Conservation (phyloP, 371 early-diverging fungal genomes). For the Apophysomyces trapeziformis region DNA sequence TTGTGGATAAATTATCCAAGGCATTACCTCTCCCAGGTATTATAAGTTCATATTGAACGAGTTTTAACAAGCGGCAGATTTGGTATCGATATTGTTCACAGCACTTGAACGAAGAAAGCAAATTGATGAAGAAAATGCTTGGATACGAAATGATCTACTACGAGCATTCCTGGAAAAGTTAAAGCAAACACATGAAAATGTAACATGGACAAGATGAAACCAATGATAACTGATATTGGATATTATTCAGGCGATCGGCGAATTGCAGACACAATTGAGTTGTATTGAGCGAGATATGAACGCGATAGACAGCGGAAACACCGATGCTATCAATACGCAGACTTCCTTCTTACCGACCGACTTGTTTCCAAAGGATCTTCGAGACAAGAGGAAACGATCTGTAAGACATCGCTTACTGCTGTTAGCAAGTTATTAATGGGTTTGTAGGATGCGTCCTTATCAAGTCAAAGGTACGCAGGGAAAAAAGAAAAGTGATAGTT, state of each 20-base stretch:
- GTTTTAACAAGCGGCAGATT: not conserved
- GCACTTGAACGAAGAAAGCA: slow-evolving; percentile 62
- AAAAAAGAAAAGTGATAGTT: slow-evolving; percentile 11
- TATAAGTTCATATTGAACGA: not conserved
- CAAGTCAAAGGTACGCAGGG: not conserved
- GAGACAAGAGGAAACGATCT: slow-evolving; percentile 2
- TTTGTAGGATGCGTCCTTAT: not conserved
- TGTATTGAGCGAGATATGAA: slow-evolving; percentile 43
- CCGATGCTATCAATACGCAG: not conserved
- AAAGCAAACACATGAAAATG: slow-evolving; percentile 21
- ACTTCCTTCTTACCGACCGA: not conserved
- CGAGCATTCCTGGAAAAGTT: slow-evolving; percentile 63
- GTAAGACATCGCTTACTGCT: not conserved
- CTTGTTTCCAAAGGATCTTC: not conserved
- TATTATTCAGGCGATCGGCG: slow-evolving; percentile 28
- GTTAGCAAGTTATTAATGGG: not conserved
- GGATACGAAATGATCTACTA: slow-evolving; percentile 59
- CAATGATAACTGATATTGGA: not conserved
- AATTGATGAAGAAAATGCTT: slow-evolving; percentile 52
- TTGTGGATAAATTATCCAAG: slow-evolving; percentile 20
- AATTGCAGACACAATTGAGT: slow-evolving; percentile 37
- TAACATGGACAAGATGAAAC: not conserved
- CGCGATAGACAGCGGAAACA: not conserved
- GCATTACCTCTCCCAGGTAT: slow-evolving; percentile 23
- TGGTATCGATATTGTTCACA: slow-evolving; percentile 41